Base-by-base conservation (phyloP, 768 basidiomycete genomes). In the Tricholoma flavovirens region DNA sequence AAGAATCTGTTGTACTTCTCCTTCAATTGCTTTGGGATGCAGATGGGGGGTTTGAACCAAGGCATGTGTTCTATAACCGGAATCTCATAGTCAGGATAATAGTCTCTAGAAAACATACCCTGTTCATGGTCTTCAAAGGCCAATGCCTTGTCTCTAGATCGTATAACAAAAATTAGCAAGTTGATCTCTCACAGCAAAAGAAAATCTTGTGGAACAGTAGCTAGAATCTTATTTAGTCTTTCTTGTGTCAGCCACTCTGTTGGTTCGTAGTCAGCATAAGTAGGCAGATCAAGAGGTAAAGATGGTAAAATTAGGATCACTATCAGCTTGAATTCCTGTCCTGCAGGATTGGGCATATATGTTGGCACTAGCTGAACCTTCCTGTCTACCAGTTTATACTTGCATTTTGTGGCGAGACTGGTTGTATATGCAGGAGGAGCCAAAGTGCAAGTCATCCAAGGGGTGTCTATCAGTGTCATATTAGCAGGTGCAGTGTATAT, bases 91-190 rank as follows among this genome's bases (percentile, higher is more conserved):
- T n/a, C n/a, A n/a, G n/a, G n/a, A n/a, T n/a, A 74, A 56, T 66
- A 74, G 11, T 70, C 61, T 0, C 51, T 54, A 14, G 54, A 62
- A 51, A 75, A 73, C 0, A 52, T 66, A 3, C 74, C 74, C 2
- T 61, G 55, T 51, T 75, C 67, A 19, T 26, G n/a, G 42, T 63
- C 49, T 2, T 49, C 24, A 15, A 64, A 64, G 1, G 62, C 68
- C 5, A 22, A 19, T n/a, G 17, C n/a, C n/a, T n/a, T n/a, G n/a
- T n/a, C n/a, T n/a, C n/a, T n/a, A n/a, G n/a, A n/a, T n/a, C n/a
- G n/a, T 5, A 66, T 12, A 4, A 67, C 60, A 46, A 32, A 57
- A 6, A 58, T 61, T 3, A 68, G 33, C 3, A 68, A 54, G 43
- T 68, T 58, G 7, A 57, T 59, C 50, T 68, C 58, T 9, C 43